Conservation (phyloP, 345 rosid genomes). For the Sonneratia caseolaris region DNA sequence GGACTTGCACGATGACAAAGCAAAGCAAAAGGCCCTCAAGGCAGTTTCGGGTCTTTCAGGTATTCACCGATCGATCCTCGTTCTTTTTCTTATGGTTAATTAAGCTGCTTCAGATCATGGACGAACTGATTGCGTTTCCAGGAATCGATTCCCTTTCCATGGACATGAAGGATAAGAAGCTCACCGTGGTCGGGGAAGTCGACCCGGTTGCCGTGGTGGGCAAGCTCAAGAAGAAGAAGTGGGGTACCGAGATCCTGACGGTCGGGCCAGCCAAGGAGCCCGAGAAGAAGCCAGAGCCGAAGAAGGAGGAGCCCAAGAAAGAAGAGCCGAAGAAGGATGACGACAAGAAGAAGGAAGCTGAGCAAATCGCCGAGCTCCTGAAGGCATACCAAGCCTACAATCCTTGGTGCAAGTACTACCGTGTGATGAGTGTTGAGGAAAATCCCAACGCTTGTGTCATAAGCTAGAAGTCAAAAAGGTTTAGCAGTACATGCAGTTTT, state of each 20-base stretch:
- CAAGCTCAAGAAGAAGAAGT: constrained; percentile 20
- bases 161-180: constrained; percentile 40
- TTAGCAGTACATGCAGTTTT: too few species aligned
- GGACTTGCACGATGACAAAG: constrained; percentile 37
- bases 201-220: constrained; percentile 26
- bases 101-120: background rate
- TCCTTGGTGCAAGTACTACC: constrained; percentile 22
- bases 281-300: constrained; percentile 23
- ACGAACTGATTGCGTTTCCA: background rate
- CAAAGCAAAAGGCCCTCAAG: constrained; percentile 41
- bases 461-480: constrained; percentile 8
- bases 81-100: background rate
- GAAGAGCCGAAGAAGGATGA: constrained; percentile 19
- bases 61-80: constrained; percentile 4
- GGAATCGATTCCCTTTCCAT: constrained; percentile 46
- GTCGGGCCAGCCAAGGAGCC: constrained; percentile 33
- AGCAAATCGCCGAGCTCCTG: constrained; percentile 23
- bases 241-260: constrained; percentile 25
- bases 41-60: constrained; percentile 43
- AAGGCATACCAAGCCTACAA: constrained; percentile 20
- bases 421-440: constrained; percentile 33
- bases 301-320: constrained; percentile 20
- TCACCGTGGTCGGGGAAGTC: constrained; percentile 50
- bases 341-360: constrained; percentile 18
- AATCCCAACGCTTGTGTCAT: constrained; percentile 47